Percentiles rank a stretch among this genome's conserved stretches.
These are phyloP conservation scores for Salix suchowensis DNA, from an alignment of 345 rosid genomes.

Conservation along the genomic window DNA sequence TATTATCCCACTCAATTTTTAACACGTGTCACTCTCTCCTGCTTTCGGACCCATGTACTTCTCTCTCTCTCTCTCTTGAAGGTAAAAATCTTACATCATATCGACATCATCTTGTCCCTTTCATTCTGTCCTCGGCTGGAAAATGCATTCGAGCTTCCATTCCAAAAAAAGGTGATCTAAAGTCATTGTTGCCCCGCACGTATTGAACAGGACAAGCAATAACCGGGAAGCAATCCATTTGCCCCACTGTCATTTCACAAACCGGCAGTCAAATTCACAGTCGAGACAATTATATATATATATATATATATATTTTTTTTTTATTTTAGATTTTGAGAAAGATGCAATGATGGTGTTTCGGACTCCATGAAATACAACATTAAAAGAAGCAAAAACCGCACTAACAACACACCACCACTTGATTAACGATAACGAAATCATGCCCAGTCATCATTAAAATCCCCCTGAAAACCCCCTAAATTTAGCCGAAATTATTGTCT, in stretches of 20 bases:
- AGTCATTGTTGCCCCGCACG: background rate
- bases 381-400: background rate
- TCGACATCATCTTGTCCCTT: background rate
- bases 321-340: too few relatives aligned
- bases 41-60: background rate
- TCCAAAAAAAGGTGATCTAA: background rate
- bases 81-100: background rate
- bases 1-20: background rate
- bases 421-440: constrained; percentile 1
- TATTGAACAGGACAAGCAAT: background rate
- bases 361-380: background rate
- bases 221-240: background rate
- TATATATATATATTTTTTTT: too few relatives aligned
- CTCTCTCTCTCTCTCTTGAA: background rate
- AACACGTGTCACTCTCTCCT: background rate
- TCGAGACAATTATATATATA: background rate
- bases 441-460: background rate
- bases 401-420: background rate
- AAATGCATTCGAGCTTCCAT: background rate
- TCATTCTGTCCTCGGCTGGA: background rate
- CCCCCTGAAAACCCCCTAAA: background rate
- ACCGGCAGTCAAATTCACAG: background rate
- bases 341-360: background rate
- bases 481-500: constrained; percentile 3
- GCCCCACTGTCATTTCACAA: constrained; percentile 9